Conservation (phyloP, 2,329 filamentous ascomycete genomes). For the Phyllosticta capitalensis region DNA sequence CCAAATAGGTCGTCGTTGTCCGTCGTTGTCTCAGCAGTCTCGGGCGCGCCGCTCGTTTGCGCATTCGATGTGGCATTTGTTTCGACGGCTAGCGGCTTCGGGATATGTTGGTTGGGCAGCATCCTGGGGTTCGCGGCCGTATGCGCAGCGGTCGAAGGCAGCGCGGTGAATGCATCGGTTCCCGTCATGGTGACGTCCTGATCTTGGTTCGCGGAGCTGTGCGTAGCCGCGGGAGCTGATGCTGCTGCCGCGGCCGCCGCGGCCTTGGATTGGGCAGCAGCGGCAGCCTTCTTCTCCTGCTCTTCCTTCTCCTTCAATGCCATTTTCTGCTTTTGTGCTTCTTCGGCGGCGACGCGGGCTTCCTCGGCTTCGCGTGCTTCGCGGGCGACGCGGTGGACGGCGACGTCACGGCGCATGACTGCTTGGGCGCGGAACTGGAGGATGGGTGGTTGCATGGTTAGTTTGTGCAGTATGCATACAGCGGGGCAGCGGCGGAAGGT, state of each 20-base stretch:
- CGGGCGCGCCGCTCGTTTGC: neutral
- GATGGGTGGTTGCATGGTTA: neutral
- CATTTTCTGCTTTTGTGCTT: slow-evolving; percentile 18
- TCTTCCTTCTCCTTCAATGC: slow-evolving; percentile 10
- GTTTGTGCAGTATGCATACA: neutral
- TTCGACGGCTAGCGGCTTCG: slow-evolving; percentile 13
- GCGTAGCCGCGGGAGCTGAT: slow-evolving; percentile 12
- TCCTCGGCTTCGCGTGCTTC: slow-evolving; percentile 25
- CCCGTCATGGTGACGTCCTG: neutral
- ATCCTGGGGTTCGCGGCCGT: neutral
- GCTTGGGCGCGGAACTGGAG: slow-evolving; percentile 21
- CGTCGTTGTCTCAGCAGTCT: slow-evolving; percentile 7
- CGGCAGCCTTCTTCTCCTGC: neutral
- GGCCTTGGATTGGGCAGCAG: neutral
- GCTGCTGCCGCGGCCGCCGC: slow-evolving; percentile 21
- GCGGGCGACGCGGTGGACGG: slow-evolving; percentile 26
- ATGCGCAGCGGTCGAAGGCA: slow-evolving; percentile 5
- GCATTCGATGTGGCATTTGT: slow-evolving; percentile 4
- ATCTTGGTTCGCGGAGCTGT: neutral
- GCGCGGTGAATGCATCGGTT: neutral
- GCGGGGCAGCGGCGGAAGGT: slow-evolving; percentile 11
- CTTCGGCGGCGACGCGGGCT: neutral
- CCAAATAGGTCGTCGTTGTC: slow-evolving; percentile 24
- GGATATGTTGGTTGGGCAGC: slow-evolving; percentile 11
- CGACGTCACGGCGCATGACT: slow-evolving; percentile 28